phyloP scores from a whole-genome alignment of 139 green algal species.

The Chara braunii region DNA sequence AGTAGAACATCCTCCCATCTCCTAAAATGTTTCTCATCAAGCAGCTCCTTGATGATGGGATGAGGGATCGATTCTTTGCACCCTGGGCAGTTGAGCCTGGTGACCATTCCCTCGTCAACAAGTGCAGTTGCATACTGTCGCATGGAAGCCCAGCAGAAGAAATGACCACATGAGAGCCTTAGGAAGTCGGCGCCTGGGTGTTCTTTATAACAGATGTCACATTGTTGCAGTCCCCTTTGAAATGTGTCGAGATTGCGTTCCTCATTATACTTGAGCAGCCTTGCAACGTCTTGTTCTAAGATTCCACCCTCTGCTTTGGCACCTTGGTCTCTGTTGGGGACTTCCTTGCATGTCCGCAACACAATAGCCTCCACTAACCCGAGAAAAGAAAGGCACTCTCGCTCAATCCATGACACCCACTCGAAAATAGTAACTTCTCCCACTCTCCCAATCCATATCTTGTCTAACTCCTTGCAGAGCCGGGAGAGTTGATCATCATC shows the following conservation, averaged over 20 bases:
- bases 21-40: slow-evolving; percentile 42
- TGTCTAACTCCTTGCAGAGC: slow-evolving; percentile 8
- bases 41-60: slow-evolving; percentile 13
- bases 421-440: slow-evolving; percentile 18
- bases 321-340: background rate
- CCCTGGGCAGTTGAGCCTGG: slow-evolving; percentile 57
- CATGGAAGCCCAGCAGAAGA: slow-evolving; percentile 68
- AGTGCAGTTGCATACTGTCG: slow-evolving; percentile 38
- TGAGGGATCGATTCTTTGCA: slow-evolving; percentile 52
- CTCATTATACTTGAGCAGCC: slow-evolving; percentile 12
- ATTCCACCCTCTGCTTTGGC: slow-evolving; percentile 14
- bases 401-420: slow-evolving; percentile 18
- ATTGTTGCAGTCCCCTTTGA: background rate
- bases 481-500: background rate
- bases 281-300: slow-evolving; percentile 10
- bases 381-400: slow-evolving; percentile 2
- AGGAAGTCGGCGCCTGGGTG: slow-evolving; percentile 18
- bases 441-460: slow-evolving; percentile 11
- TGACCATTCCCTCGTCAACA: slow-evolving; percentile 55
- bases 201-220: slow-evolving; percentile 38
- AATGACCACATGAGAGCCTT: slow-evolving; percentile 51
- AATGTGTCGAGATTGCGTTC: slow-evolving; percentile 6
- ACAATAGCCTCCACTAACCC: slow-evolving; percentile 5
- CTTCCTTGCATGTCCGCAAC: background rate
- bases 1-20: slow-evolving; percentile 69